Base-by-base conservation (phyloP, 495 filamentous ascomycete genomes). In the Astrothelium subdiscretum region DNA sequence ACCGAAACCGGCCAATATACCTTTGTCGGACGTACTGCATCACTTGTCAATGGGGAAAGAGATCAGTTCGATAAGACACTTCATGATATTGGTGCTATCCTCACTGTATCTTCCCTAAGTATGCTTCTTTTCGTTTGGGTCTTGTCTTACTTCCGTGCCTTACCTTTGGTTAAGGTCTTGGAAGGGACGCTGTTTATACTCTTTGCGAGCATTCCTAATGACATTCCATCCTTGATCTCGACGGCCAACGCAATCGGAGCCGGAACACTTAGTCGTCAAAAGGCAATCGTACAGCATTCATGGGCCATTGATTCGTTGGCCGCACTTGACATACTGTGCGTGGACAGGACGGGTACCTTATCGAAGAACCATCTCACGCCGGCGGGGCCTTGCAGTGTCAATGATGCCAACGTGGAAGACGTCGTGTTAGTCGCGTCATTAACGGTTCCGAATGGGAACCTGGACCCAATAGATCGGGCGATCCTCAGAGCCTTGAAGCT, bases 11-110 rank as follows among this genome's bases (percentile, higher is more conserved):
- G 85, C 38, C 79, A 77, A 66, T 76, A 79, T 75, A 87, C 85
- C 59, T 89, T 89, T 77, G 85, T 88, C 71, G 86, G 86, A 74
- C 81, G 83, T 69, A 89, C 85, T 59, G 85, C 85, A 66, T 79
- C 80, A 68, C 78, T 88, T 57, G 85, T 89, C 22, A 80, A 87
- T 71, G 84, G 84, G 66, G 85, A 87, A 72, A 75, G 79, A 61
- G 85, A 85, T 79, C 85, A 88, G 77, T 89, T 89, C 83, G 87
- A 88, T 76, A 85, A 84, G 65, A 86, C 88, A 78, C 87, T 89
- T 85, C 84, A 89, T 81, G 83, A 81, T 72, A 89, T 89, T 64
- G 85, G 86, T 75, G 80, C 77, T 20, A 72, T 80, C 59, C 78
- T 88, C 35, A 76, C 88, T 63, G 84, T 88, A 70, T 76, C 88